Percentiles rank a stretch among this genome's conserved stretches.
phyloP scores from a whole-genome alignment of 129 eudicot genomes.

The Cynara cardunculus region DNA sequence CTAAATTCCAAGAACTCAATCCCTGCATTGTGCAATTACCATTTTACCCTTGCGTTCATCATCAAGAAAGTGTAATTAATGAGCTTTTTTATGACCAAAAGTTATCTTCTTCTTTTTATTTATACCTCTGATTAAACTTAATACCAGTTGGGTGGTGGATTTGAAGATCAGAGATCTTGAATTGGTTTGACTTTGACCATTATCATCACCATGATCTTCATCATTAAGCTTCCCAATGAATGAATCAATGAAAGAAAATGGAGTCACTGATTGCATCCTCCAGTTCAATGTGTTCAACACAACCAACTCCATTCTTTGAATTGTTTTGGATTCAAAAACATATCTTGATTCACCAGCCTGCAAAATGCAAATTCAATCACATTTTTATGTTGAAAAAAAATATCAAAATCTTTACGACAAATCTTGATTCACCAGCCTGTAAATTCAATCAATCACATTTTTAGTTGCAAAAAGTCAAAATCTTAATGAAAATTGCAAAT shows the following conservation, averaged over 20 bases:
- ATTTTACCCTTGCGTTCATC: not conserved
- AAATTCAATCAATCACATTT: not conserved
- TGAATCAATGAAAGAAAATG: slow-evolving; percentile 62
- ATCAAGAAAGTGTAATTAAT: slow-evolving; percentile 7
- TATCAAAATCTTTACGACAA: slow-evolving; percentile 3
- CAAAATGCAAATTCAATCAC: not conserved
- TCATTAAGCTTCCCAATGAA: slow-evolving; percentile 41
- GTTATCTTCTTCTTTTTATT: not conserved
- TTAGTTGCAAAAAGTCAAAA: not conserved
- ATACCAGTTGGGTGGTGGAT: slow-evolving; percentile 45
- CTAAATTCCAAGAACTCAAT: slow-evolving; percentile 68
- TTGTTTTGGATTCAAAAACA: slow-evolving; percentile 62
- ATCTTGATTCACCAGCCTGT: slow-evolving; percentile 49
- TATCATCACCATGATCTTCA: slow-evolving; percentile 12
- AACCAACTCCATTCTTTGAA: slow-evolving; percentile 70
- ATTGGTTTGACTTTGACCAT: slow-evolving; percentile 29
- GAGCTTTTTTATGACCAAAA: not conserved
- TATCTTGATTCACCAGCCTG: slow-evolving; percentile 50
- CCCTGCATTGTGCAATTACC: slow-evolving; percentile 45
- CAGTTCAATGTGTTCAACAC: slow-evolving; percentile 67
- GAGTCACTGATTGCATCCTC: slow-evolving; percentile 75
- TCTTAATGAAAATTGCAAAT: not conserved
- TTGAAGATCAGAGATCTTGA: slow-evolving; percentile 38
- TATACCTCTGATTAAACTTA: slow-evolving; percentile 49
- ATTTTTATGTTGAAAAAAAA: not conserved